Evolutionary conservation across 2,329 filamentous ascomycete species (phyloP).

Genomic region (Xylariales sp.): DNA sequence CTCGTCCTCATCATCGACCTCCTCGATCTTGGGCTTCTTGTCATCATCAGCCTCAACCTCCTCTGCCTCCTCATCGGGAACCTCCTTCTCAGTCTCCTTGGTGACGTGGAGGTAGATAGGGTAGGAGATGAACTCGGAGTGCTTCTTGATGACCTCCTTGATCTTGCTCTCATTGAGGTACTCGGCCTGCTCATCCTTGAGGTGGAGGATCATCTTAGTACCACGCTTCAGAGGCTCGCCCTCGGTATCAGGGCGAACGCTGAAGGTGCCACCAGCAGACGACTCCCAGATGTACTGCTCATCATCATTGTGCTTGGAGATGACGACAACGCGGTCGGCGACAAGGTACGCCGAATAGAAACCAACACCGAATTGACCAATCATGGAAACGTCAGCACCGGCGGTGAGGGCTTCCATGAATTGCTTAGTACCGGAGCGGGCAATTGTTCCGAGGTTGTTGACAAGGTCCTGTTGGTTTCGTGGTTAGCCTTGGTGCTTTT

Average conservation of each 20-base stretch:
- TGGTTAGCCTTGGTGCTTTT: slow-evolving; percentile 52
- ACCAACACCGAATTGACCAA: slow-evolving; percentile 99
- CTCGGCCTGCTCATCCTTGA: slow-evolving; percentile 99
- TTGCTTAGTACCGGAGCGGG: slow-evolving; percentile 99
- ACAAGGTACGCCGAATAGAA: slow-evolving; percentile 99
- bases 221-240: slow-evolving; percentile 92
- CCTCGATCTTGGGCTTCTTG: slow-evolving; percentile 96
- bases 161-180: slow-evolving; percentile 99
- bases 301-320: slow-evolving; percentile 99
- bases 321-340: slow-evolving; percentile 92
- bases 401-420: slow-evolving; percentile 99
- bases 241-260: slow-evolving; percentile 88
- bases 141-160: slow-evolving; percentile 99
- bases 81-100: slow-evolving; percentile 99
- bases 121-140: slow-evolving; percentile 99
- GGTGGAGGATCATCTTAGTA: slow-evolving; percentile 97
- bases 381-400: slow-evolving; percentile 99
- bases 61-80: slow-evolving; percentile 94
- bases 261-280: slow-evolving; percentile 96
- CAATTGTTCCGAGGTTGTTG: slow-evolving; percentile 99
- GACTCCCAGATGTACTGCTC: slow-evolving; percentile 99
- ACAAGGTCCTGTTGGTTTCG: slow-evolving; percentile 79
- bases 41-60: slow-evolving; percentile 80
- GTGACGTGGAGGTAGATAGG: slow-evolving; percentile 99
- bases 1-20: slow-evolving; percentile 88